These are phyloP conservation scores for Suillus weaverae DNA, from an alignment of 768 basidiomycete species.

Conservation along the genomic window DNA sequence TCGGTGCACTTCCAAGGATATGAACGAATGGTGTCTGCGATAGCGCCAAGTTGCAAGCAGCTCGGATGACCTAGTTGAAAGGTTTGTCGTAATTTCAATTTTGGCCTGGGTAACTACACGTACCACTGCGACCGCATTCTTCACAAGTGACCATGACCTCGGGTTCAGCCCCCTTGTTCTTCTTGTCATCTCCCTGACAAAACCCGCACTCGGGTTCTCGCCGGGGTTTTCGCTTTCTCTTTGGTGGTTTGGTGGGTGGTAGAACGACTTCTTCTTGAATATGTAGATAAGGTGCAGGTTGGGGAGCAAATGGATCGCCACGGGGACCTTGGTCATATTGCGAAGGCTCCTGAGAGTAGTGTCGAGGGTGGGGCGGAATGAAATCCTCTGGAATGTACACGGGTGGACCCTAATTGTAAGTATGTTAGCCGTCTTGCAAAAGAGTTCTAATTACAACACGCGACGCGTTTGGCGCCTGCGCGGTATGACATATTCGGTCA, in stretches of 20 bases:
- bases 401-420: constrained; percentile 27
- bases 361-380: constrained; percentile 11
- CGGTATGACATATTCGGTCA: constrained; percentile 17
- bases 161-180: constrained; percentile 54
- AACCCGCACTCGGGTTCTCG: constrained; percentile 76
- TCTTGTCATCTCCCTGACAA: constrained; percentile 65
- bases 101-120: constrained; percentile 21
- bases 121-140: constrained; percentile 84
- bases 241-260: constrained; percentile 44
- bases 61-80: constrained; percentile 71
- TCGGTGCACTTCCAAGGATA: constrained; percentile 90
- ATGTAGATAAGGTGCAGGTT: constrained; percentile 52
- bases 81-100: constrained; percentile 4
- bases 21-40: constrained; percentile 59
- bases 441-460: constrained; percentile 49
- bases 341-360: constrained; percentile 35
- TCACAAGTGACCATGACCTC: constrained; percentile 79
- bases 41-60: constrained; percentile 67
- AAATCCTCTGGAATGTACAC: constrained; percentile 33
- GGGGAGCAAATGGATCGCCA: constrained; percentile 81
- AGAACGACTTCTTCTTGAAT: constrained; percentile 45
- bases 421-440: constrained; percentile 16
- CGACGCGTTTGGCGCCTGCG: constrained; percentile 60
- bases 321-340: constrained; percentile 76
- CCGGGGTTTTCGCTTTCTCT: constrained; percentile 43